Evolutionary conservation across 2,329 filamentous ascomycete genomes (phyloP), one percentile per base, ranked within the genome.

Genomic region (Ophiostoma ulmi): DNA sequence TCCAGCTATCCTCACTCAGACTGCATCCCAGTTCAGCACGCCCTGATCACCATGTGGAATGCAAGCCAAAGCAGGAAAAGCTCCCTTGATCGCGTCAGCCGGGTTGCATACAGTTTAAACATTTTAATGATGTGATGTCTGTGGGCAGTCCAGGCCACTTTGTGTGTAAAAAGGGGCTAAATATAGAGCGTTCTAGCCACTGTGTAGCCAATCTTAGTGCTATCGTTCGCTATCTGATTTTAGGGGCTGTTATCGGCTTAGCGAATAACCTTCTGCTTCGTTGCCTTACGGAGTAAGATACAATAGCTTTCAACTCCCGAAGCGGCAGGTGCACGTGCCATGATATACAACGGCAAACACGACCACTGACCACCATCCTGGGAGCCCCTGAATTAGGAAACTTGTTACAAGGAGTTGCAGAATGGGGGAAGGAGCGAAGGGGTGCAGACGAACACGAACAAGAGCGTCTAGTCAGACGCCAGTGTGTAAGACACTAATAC

Each of bases 281-380:
- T 44, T 17, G 39, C 22, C 22, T 26, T 58, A 58, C 26, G 52
- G 11, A 44, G 8, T 31, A 31, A n/a, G n/a, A 31, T 31, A 31
- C 31, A 31, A 3, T 31, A 22, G 52, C 52, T 31, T 58, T 58
- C 52, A 58, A 58, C 52, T 63, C 63, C 63, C 63, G 63, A 64
- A 64, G 35, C 63, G 63, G 63, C 35, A 65, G n/a, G 35, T 39
- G 63, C 63, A 65, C 63, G 63, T 65, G 63, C 63, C 58, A 22
- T 58, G 10, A 10, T 26, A 13, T 58, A 35, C 4, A 35, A 63
- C 58, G 58, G 58, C 58, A 35, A 20, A 14, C 44, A 48, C 44
- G 17, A 10, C 44, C 44, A 48, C 44, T 35, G 58, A 58, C n/a
- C n/a, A 26, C 52, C 7, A 10, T 22, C 31, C 31, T 36, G 58